phyloP scores from a whole-genome alignment of 306 rosid genomes.

The Carpinus fangiana region DNA sequence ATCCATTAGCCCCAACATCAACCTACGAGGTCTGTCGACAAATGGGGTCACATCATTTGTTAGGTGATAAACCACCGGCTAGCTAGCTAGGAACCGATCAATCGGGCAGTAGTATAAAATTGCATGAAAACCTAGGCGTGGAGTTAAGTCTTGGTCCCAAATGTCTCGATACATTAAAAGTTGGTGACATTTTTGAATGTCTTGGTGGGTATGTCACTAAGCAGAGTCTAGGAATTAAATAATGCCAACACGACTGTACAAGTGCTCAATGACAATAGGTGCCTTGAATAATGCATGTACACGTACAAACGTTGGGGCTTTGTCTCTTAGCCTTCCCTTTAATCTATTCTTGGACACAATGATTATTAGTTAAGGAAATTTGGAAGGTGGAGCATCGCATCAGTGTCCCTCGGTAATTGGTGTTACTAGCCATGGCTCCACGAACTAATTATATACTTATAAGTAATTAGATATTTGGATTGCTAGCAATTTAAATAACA shows the following conservation, averaged over 20 bases:
- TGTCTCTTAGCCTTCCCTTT: conserved; percentile 29
- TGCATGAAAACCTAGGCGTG: background rate
- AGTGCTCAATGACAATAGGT: conserved; percentile 52
- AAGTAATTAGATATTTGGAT: too few species aligned
- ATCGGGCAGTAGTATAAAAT: background rate
- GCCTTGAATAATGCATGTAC: conserved; percentile 28
- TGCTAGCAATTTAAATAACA: too few species aligned
- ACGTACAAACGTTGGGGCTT: conserved; percentile 23
- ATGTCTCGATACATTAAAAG: background rate
- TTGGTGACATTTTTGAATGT: conserved; percentile 21
- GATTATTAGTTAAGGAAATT: conserved; percentile 29
- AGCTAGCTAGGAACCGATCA: background rate
- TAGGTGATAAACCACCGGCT: background rate
- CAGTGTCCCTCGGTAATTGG: conserved; percentile 10
- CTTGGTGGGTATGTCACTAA: conserved; percentile 37
- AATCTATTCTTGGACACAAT: conserved; percentile 41
- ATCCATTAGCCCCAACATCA: background rate
- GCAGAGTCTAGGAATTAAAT: conserved; percentile 22
- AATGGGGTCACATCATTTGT: background rate
- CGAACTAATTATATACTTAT: too few species aligned
- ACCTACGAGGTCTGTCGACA: background rate
- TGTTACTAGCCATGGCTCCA: background rate
- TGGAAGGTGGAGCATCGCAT: conserved; percentile 25
- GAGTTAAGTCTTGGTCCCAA: background rate
- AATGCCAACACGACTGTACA: conserved; percentile 22